phyloP scores from a whole-genome alignment of 768 basidiomycete species.

The Mrakia blollopis region DNA sequence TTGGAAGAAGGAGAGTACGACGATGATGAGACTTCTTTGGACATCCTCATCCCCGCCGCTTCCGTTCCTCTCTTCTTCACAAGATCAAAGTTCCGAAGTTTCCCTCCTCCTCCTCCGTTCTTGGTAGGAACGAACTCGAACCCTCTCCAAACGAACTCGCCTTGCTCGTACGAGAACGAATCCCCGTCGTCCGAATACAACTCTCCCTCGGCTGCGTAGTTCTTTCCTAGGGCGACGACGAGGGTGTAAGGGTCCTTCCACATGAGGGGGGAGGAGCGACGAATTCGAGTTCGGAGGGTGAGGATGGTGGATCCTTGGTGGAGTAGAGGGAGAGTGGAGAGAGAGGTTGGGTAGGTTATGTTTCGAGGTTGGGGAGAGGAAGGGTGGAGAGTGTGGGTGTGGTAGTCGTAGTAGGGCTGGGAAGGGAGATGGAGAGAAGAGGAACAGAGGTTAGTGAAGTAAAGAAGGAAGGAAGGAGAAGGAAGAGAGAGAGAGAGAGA shows the following conservation, averaged over 20 bases:
- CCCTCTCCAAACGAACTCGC: conserved; percentile 77
- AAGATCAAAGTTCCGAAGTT: conserved; percentile 54
- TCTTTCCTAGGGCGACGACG: conserved; percentile 60
- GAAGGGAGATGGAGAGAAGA: too few relatives aligned
- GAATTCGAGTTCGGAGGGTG: conserved; percentile 76
- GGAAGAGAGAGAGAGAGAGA: neutral
- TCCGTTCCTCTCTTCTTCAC: conserved; percentile 48
- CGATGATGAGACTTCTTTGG: too few relatives aligned
- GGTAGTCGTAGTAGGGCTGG: conserved; percentile 93
- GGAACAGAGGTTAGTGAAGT: neutral
- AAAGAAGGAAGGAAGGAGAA: neutral
- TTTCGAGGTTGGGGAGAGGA: conserved; percentile 38
- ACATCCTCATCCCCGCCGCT: conserved; percentile 48
- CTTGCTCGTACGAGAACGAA: conserved; percentile 65
- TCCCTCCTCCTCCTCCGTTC: conserved; percentile 47
- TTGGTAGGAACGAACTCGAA: conserved; percentile 57
- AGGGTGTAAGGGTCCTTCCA: conserved; percentile 89
- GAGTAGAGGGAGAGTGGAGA: conserved; percentile 76
- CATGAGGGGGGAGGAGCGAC: conserved; percentile 81
- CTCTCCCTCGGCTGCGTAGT: conserved; percentile 69
- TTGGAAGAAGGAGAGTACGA: conserved; percentile 58
- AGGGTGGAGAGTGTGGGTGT: conserved; percentile 60
- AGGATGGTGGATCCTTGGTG: conserved; percentile 87
- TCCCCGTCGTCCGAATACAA: conserved; percentile 95
- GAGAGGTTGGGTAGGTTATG: conserved; percentile 70